Percentiles rank a stretch among this genome's conserved stretches.
Conservation (phyloP, 2,329 filamentous ascomycete genomes). For the Aureobasidium pullulans region DNA sequence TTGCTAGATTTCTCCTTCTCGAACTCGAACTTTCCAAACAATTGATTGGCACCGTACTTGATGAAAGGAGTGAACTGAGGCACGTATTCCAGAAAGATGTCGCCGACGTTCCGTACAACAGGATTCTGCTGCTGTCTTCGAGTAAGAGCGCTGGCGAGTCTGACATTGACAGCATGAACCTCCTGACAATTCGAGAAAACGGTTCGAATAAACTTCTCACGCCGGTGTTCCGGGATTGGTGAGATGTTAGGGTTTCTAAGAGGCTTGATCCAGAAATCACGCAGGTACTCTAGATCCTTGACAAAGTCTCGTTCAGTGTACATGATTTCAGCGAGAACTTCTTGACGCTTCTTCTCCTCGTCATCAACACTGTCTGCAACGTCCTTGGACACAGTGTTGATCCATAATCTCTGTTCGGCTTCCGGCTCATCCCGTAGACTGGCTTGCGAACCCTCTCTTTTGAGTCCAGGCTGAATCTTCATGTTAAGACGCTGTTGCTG, state of each 20-base stretch:
- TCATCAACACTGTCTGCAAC: constrained; percentile 84
- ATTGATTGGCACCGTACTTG: constrained; percentile 87
- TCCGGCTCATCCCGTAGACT: constrained; percentile 80
- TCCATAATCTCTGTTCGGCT: constrained; percentile 98
- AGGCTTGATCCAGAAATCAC: constrained; percentile 97
- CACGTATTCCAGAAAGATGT: constrained; percentile 88
- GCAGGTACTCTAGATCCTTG: constrained; percentile 93
- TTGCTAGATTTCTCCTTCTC: constrained; percentile 91
- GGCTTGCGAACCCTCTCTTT: constrained; percentile 59
- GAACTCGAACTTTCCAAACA: constrained; percentile 96
- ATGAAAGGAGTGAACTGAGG: constrained; percentile 95
- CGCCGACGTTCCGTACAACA: constrained; percentile 81
- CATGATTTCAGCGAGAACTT: constrained; percentile 96
- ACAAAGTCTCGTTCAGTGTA: constrained; percentile 99
- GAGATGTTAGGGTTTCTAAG: constrained; percentile 69
- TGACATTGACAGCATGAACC: constrained; percentile 84
- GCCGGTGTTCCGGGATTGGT: constrained; percentile 78
- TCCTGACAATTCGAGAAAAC: constrained; percentile 97
- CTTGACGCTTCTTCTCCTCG: constrained; percentile 91
- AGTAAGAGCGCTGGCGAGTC: constrained; percentile 81
- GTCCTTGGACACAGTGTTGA: constrained; percentile 95
- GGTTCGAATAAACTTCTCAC: constrained; percentile 84
- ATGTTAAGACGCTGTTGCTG: constrained; percentile 92
- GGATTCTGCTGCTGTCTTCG: constrained; percentile 83
- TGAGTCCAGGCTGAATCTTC: constrained; percentile 83